phyloP scores from a whole-genome alignment of 352 stramenopile species.

The Globisporangium parvum region DNA sequence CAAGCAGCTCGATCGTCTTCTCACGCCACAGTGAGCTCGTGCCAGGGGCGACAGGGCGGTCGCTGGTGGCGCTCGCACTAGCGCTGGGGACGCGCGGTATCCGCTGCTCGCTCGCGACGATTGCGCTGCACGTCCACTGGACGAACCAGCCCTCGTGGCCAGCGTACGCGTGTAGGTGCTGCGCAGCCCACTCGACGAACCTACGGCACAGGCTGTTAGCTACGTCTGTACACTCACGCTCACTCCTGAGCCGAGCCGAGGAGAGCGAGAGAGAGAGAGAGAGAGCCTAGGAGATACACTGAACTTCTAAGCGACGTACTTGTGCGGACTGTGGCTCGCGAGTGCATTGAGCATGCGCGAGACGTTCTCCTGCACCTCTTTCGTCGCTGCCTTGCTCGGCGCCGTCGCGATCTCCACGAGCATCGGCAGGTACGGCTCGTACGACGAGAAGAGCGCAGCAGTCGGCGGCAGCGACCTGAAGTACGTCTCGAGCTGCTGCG shows the following conservation, averaged over 20 bases:
- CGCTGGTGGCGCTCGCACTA: neutral
- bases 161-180: constrained; percentile 23
- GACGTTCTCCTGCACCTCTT: constrained; percentile 33
- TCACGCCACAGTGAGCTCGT: constrained; percentile 23
- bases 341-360: constrained; percentile 34
- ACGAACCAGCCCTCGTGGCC: constrained; percentile 43
- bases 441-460: constrained; percentile 26
- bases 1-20: constrained; percentile 29
- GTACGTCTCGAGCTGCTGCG: constrained; percentile 38
- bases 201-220: constrained; percentile 1
- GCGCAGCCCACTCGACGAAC: constrained; percentile 46
- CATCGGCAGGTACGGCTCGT: constrained; percentile 43
- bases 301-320: constrained; percentile 5
- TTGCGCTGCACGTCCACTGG: constrained; percentile 38
- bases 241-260: neutral
- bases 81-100: constrained; percentile 16
- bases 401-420: constrained; percentile 31
- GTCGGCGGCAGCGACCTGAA: constrained; percentile 21
- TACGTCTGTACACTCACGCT: neutral
- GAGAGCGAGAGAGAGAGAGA: constrained; percentile 1
- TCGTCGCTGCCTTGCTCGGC: constrained; percentile 15
- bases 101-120: constrained; percentile 29
- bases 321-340: constrained; percentile 30
- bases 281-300: neutral
- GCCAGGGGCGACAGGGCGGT: neutral